Evolutionary conservation across 1,139 yeast species (phyloP), one percentile per base, ranked within the genome.

Genomic region (Kurtzmaniella quercitrusa): DNA sequence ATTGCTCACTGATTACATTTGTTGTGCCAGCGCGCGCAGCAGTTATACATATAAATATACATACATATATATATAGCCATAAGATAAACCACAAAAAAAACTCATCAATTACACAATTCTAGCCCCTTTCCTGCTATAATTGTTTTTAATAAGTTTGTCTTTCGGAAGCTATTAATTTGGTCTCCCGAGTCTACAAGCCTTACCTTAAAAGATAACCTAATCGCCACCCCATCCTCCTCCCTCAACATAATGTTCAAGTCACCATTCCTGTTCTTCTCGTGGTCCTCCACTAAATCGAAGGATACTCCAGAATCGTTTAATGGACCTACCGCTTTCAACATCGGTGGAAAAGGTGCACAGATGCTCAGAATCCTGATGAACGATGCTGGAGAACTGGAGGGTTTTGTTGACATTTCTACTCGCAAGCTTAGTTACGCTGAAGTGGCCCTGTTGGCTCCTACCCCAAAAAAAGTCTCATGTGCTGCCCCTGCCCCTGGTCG

Each of bases 381-480:
- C 14, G 42, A 42, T n/a, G 14, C 20, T n/a, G 60, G 52, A 14
- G 57, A 58, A 38, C 58, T 51, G 36, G 68, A 62, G 38, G 68
- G 64, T 38, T 67, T 70, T 45, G 63, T 71, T 32, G 72, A 67
- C 38, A 68, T 72, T 43, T 61, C 62, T 43, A 57, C 54, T 47
- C 60, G 62, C 42, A 63, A 63, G 44, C 60, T 71, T 51, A 63
- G 72, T 21, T 72, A 71, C 45, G 77, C 78, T 14, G 76, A 72
- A 49, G 77, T 63, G 30, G 76, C 77, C 12, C 54, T 60, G 20
- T 48, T 69, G 48, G 41, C 32, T 4, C 32, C 37, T 8, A n/a
- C 36, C 57, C 63, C 32, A 50, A 45, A 54, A 42, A 57, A 53
- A 45, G 46, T 45, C 30, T 42, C 40, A 37, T 36, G 35, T 6